These are phyloP conservation scores for Yamadazyma triangularis DNA, from an alignment of 1,139 yeast species.

Conservation along the genomic window DNA sequence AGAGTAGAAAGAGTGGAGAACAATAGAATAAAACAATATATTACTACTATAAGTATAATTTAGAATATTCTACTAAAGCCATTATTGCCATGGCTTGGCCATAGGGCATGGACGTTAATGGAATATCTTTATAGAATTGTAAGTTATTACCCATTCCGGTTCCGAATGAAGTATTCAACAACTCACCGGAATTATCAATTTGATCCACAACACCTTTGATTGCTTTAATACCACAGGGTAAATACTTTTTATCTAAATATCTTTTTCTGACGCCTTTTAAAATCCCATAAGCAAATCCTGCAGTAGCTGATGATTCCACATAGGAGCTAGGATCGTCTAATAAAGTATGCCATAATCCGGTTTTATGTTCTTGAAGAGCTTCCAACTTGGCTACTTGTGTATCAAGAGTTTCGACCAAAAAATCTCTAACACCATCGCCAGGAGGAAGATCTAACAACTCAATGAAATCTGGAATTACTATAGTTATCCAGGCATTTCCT, in stretches of 20 bases:
- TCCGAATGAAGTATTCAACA: conserved; percentile 28
- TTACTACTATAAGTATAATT: conserved; percentile 15
- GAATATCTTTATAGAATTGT: conserved; percentile 28
- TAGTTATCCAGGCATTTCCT: conserved; percentile 33
- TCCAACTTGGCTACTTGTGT: conserved; percentile 22
- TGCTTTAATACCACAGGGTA: conserved; percentile 18
- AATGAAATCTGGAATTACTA: conserved; percentile 29
- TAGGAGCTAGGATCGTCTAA: conserved; percentile 25
- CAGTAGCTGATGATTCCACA: conserved; percentile 30
- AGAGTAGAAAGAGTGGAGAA: too few relatives aligned
- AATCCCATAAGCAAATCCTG: conserved; percentile 33
- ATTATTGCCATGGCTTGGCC: conserved; percentile 35
- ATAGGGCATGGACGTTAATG: conserved; percentile 30
- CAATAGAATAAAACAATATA: too few relatives aligned
- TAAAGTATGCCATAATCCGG: conserved; percentile 30
- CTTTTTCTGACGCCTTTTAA: conserved; percentile 22
- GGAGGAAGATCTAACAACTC: conserved; percentile 22
- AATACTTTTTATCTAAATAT: conserved; percentile 18
- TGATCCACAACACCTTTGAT: conserved; percentile 22
- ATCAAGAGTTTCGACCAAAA: conserved; percentile 21
- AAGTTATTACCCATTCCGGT: conserved; percentile 28
- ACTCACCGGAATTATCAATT: conserved; percentile 23
- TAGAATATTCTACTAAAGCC: conserved; percentile 25
- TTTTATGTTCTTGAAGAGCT: conserved; percentile 18
- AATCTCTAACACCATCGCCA: conserved; percentile 19